These are phyloP conservation scores for Hypholoma sublateritium DNA, from an alignment of 768 basidiomycete species.

Conservation along the genomic window DNA sequence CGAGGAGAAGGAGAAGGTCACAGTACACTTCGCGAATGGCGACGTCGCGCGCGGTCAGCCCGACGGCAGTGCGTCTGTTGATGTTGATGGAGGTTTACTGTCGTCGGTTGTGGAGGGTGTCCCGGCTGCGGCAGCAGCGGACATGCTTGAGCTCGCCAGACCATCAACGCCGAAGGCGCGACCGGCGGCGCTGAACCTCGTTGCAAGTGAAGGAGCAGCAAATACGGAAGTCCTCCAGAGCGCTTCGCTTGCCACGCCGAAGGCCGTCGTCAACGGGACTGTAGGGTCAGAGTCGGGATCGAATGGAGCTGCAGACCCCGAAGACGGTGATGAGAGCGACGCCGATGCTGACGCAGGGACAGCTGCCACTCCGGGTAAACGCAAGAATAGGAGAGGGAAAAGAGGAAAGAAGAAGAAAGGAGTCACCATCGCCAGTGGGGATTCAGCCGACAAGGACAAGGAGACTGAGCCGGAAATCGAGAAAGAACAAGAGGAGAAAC, in stretches of 20 bases:
- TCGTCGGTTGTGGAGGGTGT: neutral
- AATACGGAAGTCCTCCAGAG: too few relatives aligned
- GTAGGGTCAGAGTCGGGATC: too few relatives aligned
- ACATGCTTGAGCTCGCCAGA: neutral
- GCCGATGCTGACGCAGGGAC: conserved; percentile 22
- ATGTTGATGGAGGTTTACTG: neutral
- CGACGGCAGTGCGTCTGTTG: neutral
- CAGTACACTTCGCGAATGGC: neutral
- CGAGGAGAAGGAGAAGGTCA: conserved; percentile 2
- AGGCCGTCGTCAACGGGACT: neutral
- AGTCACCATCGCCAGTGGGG: conserved; percentile 27
- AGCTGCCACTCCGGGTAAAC: conserved; percentile 38
- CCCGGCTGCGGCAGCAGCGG: neutral
- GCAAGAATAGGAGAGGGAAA: conserved; percentile 48
- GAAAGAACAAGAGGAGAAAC: conserved; percentile 31
- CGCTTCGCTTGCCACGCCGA: neutral
- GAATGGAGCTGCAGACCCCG: conserved; percentile 60
- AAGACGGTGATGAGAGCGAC: conserved; percentile 30
- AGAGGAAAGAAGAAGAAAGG: conserved; percentile 55
- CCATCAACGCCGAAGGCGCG: neutral
- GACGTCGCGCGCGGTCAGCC: neutral
- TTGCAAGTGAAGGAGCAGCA: neutral
- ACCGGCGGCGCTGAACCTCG: neutral
- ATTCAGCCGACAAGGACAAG: conserved; percentile 32
- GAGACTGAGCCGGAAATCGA: conserved; percentile 26